Percentiles rank a stretch among this genome's conserved stretches.
Evolutionary conservation across 1,284 basidiomycete species (phyloP).

Genomic region (Sanghuangporus weigelae): DNA sequence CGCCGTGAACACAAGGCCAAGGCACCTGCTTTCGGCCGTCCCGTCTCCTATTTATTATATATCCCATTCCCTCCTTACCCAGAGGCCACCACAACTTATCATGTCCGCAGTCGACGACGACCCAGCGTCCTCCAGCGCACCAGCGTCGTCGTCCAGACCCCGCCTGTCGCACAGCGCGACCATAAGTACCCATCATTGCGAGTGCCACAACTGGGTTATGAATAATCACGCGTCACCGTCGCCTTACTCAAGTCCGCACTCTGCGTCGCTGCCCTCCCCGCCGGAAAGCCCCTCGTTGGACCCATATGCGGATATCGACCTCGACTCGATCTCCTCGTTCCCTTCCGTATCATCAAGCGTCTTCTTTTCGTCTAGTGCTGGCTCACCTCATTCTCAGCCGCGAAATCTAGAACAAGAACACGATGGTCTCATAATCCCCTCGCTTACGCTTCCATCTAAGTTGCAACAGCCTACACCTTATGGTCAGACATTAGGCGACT

Average conservation of each 20-base stretch:
- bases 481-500: conserved; percentile 58
- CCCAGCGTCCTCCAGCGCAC: no score
- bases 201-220: neutral
- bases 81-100: neutral
- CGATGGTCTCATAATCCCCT: conserved; percentile 60
- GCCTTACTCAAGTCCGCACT: conserved; percentile 40
- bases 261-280: conserved; percentile 43
- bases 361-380: conserved; percentile 67
- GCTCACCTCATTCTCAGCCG: conserved; percentile 41
- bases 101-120: no score
- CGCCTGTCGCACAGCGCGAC: neutral
- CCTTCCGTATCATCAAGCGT: conserved; percentile 71
- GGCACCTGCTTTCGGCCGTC: neutral
- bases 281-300: conserved; percentile 45
- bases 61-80: neutral
- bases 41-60: neutral
- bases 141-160: neutral
- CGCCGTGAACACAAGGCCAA: neutral
- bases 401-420: conserved; percentile 33
- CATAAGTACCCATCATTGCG: neutral
- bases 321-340: conserved; percentile 59
- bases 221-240: conserved; percentile 20
- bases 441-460: conserved; percentile 55
- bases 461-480: conserved; percentile 53
- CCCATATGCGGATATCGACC: conserved; percentile 9